phyloP scores from a whole-genome alignment of 495 filamentous ascomycete genomes.

The Penicillium angulare region DNA sequence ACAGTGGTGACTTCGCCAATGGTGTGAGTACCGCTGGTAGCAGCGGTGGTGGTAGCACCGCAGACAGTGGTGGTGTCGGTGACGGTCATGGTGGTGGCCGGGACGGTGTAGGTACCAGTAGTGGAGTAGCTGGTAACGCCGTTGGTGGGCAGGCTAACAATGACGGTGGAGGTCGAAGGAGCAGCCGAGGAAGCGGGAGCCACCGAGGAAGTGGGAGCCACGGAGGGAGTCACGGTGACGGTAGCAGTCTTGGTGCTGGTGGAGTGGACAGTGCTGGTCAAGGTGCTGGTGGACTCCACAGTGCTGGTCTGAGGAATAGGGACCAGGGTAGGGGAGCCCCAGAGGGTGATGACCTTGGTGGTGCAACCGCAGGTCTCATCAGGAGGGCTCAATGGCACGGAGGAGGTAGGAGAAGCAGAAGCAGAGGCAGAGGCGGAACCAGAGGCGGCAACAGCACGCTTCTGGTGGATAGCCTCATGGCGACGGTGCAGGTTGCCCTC shows the following conservation, averaged over 20 bases:
- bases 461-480: conserved; percentile 59
- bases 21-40: conserved; percentile 67
- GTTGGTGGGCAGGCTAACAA: conserved; percentile 57
- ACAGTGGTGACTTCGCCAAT: conserved; percentile 76
- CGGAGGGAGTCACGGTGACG: conserved; percentile 26
- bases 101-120: conserved; percentile 78
- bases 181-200: conserved; percentile 33
- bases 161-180: conserved; percentile 20
- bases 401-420: background rate
- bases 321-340: conserved; percentile 55
- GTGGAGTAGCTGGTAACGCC: conserved; percentile 65
- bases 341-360: conserved; percentile 62
- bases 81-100: conserved; percentile 70
- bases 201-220: conserved; percentile 23
- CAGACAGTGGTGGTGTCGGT: conserved; percentile 69
- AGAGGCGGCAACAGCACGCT: conserved; percentile 23
- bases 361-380: conserved; percentile 63
- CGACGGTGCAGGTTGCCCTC: conserved; percentile 59
- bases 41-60: conserved; percentile 59
- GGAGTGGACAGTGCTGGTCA: conserved; percentile 37
- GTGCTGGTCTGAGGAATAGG: conserved; percentile 22
- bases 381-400: conserved; percentile 5
- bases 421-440: background rate
- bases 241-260: conserved; percentile 44
- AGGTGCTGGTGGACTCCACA: conserved; percentile 19